These are phyloP conservation scores for Fraxinus dipetala DNA, from an alignment of 305 asterid genomes.

Conservation along the genomic window DNA sequence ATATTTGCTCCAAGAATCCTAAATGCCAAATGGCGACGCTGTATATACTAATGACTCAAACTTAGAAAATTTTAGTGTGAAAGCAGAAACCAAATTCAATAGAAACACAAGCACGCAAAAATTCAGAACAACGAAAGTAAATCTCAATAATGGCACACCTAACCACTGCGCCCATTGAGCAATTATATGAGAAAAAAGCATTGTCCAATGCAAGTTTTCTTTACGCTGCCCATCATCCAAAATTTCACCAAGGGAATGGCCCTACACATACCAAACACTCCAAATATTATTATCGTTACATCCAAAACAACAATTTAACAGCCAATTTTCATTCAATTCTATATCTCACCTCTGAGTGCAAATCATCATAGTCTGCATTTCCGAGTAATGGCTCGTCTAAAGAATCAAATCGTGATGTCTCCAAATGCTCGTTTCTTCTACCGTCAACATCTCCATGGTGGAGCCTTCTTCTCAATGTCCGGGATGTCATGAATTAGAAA, in stretches of 20 bases:
- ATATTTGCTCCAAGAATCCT: neutral
- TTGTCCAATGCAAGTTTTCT: conserved; percentile 72
- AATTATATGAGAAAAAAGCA: conserved; percentile 67
- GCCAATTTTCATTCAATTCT: neutral
- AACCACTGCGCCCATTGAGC: conserved; percentile 98
- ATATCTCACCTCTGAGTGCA: conserved; percentile 34
- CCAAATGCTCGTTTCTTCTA: conserved; percentile 58
- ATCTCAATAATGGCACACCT: conserved; percentile 41
- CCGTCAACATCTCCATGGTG: conserved; percentile 82
- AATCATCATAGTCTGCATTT: conserved; percentile 26
- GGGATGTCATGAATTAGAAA: conserved; percentile 47
- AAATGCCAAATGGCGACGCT: neutral
- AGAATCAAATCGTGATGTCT: conserved; percentile 49
- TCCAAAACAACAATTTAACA: neutral
- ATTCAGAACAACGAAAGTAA: neutral
- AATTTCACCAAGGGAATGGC: conserved; percentile 42
- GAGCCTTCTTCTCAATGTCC: conserved; percentile 76
- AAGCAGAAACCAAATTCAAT: neutral
- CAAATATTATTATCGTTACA: neutral
- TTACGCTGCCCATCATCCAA: conserved; percentile 61
- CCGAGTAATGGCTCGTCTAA: conserved; percentile 82
- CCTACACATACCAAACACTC: conserved; percentile 31
- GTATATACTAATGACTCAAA: neutral
- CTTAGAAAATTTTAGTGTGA: neutral
- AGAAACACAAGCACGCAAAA: neutral